A percentile compares a stretch with the other conserved stretches of the same genome.
These are phyloP conservation scores for Saccharomyces hybrid DNA, from an alignment of 1,139 yeast species.

Conservation along the genomic window DNA sequence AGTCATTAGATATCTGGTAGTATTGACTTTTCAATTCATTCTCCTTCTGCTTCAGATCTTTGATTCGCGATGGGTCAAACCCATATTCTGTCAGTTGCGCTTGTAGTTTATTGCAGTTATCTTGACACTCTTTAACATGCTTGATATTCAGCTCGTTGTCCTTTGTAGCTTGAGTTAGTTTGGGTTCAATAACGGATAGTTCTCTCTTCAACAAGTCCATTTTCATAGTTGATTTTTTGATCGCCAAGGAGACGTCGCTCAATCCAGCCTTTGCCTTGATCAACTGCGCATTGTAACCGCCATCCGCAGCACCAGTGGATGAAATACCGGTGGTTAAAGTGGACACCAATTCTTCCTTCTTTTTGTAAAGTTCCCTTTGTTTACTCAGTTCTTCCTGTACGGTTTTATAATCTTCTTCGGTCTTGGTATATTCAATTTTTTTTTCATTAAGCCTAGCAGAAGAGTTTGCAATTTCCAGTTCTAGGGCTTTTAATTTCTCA, in stretches of 20 bases:
- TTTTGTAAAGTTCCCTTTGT: constrained; percentile 45
- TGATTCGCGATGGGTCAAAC: constrained; percentile 45
- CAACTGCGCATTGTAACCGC: constrained; percentile 74
- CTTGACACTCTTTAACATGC: constrained; percentile 41
- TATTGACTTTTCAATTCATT: constrained; percentile 33
- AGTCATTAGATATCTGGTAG: constrained; percentile 41
- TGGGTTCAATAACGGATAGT: constrained; percentile 46
- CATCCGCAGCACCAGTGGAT: constrained; percentile 67
- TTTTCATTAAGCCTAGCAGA: constrained; percentile 24
- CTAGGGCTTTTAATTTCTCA: constrained; percentile 18
- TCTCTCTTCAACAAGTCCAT: constrained; percentile 52
- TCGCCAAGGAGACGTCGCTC: constrained; percentile 47
- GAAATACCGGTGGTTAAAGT: constrained; percentile 88
- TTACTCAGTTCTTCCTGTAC: constrained; percentile 40
- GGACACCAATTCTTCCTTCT: constrained; percentile 73
- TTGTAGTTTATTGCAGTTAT: constrained; percentile 38
- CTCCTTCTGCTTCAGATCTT: constrained; percentile 43
- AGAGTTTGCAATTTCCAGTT: constrained; percentile 18
- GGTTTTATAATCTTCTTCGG: constrained; percentile 38
- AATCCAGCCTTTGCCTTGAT: constrained; percentile 55
- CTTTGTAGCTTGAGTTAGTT: constrained; percentile 45
- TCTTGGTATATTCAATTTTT: constrained; percentile 23
- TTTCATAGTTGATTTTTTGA: constrained; percentile 56
- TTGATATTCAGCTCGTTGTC: constrained; percentile 42
- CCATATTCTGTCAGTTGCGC: constrained; percentile 48